Percentiles rank a stretch among this genome's conserved stretches.
Conservation (phyloP, 139 green algal genomes). For the Coccomyxa sp. region DNA sequence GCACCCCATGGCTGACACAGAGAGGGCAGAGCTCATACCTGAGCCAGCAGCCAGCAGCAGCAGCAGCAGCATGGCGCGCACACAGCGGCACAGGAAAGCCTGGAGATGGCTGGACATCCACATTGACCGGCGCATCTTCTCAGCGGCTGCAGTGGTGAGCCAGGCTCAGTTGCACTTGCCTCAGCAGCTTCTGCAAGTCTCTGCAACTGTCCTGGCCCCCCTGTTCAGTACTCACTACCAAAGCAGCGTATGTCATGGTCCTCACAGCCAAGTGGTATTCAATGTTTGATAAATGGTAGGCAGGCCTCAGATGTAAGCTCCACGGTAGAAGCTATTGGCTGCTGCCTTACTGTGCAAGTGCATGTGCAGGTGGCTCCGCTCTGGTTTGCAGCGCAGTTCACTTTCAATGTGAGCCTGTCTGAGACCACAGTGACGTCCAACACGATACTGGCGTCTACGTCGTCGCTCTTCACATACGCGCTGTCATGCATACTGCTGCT, state of each 20-base stretch:
- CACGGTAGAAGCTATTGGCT: background rate
- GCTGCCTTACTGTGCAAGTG: background rate
- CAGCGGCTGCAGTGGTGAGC: background rate
- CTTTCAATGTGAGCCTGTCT: slow-evolving; percentile 84
- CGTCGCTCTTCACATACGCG: slow-evolving; percentile 86
- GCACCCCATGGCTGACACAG: background rate
- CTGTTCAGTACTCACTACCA: no score
- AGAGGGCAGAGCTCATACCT: background rate
- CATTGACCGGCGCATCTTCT: background rate
- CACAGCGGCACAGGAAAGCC: no score
- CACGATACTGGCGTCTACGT: slow-evolving; percentile 88
- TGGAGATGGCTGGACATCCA: no score
- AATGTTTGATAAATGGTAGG: no score
- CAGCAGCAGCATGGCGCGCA: no score
- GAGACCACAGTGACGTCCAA: slow-evolving; percentile 92
- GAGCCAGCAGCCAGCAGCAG: no score
- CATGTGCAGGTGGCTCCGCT: slow-evolving; percentile 59
- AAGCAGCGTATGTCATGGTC: no score
- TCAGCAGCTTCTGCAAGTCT: no score
- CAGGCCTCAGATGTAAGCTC: no score
- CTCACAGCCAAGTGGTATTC: no score
- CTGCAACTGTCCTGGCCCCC: background rate
- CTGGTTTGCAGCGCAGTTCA: slow-evolving; percentile 89
- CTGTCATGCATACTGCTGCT: slow-evolving; percentile 51
- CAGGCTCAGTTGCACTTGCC: no score